A percentile compares a stretch with the other conserved stretches of the same genome.
These are phyloP conservation scores for Sclerotinia glacialis DNA, from an alignment of 2,329 filamentous ascomycete genomes.

Conservation along the genomic window DNA sequence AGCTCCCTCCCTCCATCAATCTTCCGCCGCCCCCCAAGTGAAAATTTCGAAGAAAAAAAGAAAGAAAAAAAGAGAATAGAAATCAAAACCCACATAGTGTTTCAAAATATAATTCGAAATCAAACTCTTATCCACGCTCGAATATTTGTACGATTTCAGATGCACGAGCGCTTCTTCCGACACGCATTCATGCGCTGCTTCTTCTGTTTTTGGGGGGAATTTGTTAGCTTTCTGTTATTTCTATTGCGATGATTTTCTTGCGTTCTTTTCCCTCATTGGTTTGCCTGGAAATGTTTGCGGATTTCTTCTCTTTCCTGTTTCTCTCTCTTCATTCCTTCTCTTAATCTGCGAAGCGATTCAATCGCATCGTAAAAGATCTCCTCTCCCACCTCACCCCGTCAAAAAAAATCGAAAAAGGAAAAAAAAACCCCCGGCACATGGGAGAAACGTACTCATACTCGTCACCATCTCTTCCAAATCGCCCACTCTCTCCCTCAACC, in stretches of 20 bases:
- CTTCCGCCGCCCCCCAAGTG: no score
- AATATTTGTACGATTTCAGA: conserved; percentile 96
- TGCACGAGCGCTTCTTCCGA: conserved; percentile 89
- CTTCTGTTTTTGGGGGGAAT: conserved; percentile 40
- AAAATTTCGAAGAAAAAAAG: no score
- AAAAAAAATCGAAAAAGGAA: not conserved
- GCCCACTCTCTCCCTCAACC: conserved; percentile 23
- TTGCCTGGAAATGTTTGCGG: not conserved
- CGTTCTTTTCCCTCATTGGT: not conserved
- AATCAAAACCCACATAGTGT: conserved; percentile 72
- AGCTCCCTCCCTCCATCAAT: not conserved
- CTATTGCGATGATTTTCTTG: not conserved
- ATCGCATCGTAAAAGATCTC: not conserved
- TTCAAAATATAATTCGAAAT: conserved; percentile 91
- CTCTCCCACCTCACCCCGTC: no score
- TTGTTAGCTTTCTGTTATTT: conserved; percentile 18
- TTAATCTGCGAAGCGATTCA: not conserved
- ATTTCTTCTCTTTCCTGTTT: not conserved
- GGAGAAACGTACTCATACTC: no score
- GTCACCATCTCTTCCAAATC: not conserved
- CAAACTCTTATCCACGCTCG: conserved; percentile 91
- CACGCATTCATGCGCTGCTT: conserved; percentile 67
- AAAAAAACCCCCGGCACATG: not conserved
- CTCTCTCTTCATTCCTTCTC: not conserved
- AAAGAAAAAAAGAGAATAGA: no score